Base-by-base conservation (phyloP, 2,329 filamentous ascomycete genomes). In the Dactylellina sp. region DNA sequence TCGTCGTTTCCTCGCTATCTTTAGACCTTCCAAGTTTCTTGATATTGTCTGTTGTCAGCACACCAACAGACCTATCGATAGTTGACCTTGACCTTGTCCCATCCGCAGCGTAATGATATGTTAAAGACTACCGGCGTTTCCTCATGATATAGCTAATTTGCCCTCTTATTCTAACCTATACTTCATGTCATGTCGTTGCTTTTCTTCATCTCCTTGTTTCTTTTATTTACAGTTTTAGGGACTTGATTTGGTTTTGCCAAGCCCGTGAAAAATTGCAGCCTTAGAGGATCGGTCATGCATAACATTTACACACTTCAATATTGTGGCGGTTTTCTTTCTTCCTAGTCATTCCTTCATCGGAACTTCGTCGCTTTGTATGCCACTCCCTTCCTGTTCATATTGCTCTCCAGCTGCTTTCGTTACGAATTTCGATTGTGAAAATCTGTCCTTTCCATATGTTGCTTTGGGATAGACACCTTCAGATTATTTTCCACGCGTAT, bases 51-150 rank as follows among this genome's bases (percentile, higher is more conserved):
- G n/a, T 46, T 22, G 18, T 46, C 42, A 46, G 20, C 42, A 5
- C 9, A 22, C n/a, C 9, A 46, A 24, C 20, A 7, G n/a, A 2
- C 2, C 20, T 16, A n/a, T 35, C 24, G 24, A n/a, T 52, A 9
- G 22, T 16, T 52, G 4, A 25, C 14, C 22, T 24, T 22, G 16
- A 12, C 44, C 12, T 49, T 7, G 4, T 24, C 22, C 16, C 20
- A 24, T 20, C 53, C 40, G 4, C 42, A 39, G 46, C 56, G 63
- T 60, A 68, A 32, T 60, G 46, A 44, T 68, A 44, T 57, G 39
- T 42, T 35, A 32, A 53, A 60, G 63, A 68, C 49, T 68, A 44
- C 49, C 32, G 63, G 63, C 63, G 63, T 68, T 57, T 35, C 32
- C 14, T 47, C 49, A 46, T 47, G 47, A 37, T 62, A 35, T 53